These are phyloP conservation scores for Cladobotryum mycophilum DNA, from an alignment of 2,329 filamentous ascomycete genomes.

Conservation along the genomic window DNA sequence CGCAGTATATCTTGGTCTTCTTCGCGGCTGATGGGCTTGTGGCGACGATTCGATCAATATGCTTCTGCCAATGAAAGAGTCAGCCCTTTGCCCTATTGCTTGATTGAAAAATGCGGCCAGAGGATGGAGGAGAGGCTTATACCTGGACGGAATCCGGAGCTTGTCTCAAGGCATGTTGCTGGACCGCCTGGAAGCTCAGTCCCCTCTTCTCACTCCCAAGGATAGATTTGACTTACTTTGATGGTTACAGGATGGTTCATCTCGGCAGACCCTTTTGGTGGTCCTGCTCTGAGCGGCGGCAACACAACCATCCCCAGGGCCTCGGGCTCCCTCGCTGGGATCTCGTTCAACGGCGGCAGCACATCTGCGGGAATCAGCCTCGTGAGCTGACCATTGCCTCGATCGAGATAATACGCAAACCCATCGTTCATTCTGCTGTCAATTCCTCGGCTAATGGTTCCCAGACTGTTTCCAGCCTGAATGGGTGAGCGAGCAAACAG, in stretches of 20 bases:
- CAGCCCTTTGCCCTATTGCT: background rate
- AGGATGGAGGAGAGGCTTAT: slow-evolving; percentile 13
- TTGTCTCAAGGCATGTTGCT: slow-evolving; percentile 13
- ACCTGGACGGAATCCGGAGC: slow-evolving; percentile 29
- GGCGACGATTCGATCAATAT: slow-evolving; percentile 29
- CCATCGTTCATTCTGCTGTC: slow-evolving; percentile 6
- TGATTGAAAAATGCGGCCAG: background rate
- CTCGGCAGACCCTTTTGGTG: slow-evolving; percentile 32
- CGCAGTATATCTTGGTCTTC: slow-evolving; percentile 67
- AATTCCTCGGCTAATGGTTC: background rate
- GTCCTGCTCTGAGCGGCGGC: slow-evolving; percentile 32
- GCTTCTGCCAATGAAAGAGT: slow-evolving; percentile 18
- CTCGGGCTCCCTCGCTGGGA: slow-evolving; percentile 36
- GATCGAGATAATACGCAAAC: slow-evolving; percentile 47
- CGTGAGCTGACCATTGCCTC: slow-evolving; percentile 48
- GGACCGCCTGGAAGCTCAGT: slow-evolving; percentile 24
- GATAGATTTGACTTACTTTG: slow-evolving; percentile 30
- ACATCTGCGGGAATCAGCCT: slow-evolving; percentile 50
- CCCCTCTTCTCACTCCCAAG: slow-evolving; percentile 13
- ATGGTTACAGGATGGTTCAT: slow-evolving; percentile 31
- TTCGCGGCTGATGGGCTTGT: slow-evolving; percentile 35
- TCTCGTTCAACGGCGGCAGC: slow-evolving; percentile 38
- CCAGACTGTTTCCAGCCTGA: background rate
- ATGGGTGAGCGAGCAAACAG: background rate
- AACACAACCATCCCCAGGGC: slow-evolving; percentile 42